Conservation (phyloP, 1,284 basidiomycete species). For the Ustilago curta region DNA sequence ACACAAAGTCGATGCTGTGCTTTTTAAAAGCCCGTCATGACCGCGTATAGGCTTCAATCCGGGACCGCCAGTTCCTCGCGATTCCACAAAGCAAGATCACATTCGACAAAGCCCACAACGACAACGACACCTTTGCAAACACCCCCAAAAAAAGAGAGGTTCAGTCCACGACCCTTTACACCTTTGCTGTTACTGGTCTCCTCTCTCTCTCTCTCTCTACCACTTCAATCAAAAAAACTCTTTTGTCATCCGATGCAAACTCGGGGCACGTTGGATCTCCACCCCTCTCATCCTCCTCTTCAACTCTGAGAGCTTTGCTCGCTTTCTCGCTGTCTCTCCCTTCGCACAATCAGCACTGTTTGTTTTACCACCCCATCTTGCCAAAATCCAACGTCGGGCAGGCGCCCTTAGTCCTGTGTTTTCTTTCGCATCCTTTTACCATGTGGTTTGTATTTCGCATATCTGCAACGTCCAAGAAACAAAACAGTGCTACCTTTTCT, state of each 20-base stretch:
- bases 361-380: background rate
- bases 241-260: conserved; percentile 21
- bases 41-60: background rate
- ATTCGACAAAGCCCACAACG: background rate
- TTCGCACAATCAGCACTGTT: conserved; percentile 15
- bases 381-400: conserved; percentile 49
- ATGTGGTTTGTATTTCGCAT: conserved; percentile 53
- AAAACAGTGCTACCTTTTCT: conserved; percentile 16
- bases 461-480: background rate
- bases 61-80: background rate
- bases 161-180: conserved; percentile 20
- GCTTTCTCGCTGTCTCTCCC: too few relatives aligned
- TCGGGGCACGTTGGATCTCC: conserved; percentile 45
- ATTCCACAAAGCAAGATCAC: background rate
- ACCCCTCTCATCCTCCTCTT: background rate
- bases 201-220: background rate
- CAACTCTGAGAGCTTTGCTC: too few relatives aligned
- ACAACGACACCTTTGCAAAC: background rate
- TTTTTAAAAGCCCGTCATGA: background rate
- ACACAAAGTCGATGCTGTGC: background rate
- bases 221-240: conserved; percentile 4
- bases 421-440: conserved; percentile 19
- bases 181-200: conserved; percentile 23
- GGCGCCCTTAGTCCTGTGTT: conserved; percentile 48
- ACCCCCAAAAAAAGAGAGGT: conserved; percentile 26